phyloP scores from a whole-genome alignment of 2,329 filamentous ascomycete species.

The Xylariaceae sp. region DNA sequence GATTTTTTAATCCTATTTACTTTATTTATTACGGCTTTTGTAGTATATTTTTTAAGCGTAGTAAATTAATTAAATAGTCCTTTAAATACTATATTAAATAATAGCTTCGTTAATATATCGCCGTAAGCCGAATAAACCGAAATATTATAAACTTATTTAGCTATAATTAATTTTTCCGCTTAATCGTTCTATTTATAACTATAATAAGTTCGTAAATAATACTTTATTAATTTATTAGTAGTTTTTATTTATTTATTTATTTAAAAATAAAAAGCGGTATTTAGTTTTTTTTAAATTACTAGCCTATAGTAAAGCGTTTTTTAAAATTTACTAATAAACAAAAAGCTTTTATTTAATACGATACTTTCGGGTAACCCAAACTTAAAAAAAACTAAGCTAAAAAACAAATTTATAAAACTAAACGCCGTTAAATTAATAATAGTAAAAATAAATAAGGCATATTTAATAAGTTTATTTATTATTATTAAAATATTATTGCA shows the following conservation, averaged over 20 bases:
- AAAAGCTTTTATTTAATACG: background rate
- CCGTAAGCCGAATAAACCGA: background rate
- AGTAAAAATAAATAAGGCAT: background rate
- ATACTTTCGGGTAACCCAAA: background rate
- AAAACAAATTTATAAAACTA: background rate
- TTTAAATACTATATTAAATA: background rate
- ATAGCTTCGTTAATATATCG: background rate
- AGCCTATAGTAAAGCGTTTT: background rate
- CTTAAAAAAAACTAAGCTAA: background rate
- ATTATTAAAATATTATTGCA: background rate
- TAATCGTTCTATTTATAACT: too few relatives aligned
- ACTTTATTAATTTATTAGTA: background rate
- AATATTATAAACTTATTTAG: background rate
- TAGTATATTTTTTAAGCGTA: background rate
- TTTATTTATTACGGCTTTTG: background rate
- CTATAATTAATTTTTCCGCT: too few relatives aligned
- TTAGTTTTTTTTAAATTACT: background rate
- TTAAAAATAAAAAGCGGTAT: background rate
- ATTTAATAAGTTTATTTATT: background rate
- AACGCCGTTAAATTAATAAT: too few relatives aligned
- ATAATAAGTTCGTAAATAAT: background rate
- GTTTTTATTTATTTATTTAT: background rate
- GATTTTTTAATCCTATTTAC: background rate
- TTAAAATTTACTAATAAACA: background rate
- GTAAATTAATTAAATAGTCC: background rate